Evolutionary conservation across 1,284 basidiomycete species (phyloP).

Genomic region (Trichosporon sp.): DNA sequence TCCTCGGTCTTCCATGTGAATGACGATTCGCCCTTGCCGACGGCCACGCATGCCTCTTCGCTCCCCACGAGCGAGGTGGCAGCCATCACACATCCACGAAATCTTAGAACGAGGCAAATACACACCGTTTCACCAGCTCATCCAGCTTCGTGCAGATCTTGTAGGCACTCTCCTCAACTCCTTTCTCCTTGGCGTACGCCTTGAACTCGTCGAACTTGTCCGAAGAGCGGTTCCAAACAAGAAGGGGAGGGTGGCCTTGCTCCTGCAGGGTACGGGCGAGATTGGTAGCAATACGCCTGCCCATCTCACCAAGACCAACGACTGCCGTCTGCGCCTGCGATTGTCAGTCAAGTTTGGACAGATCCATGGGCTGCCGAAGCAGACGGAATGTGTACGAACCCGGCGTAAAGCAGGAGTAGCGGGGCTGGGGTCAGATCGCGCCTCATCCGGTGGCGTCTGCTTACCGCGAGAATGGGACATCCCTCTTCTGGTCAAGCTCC

Average conservation of each 20-base stretch:
- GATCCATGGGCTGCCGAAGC: background rate
- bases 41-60: background rate
- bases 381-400: background rate
- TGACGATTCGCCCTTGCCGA: background rate
- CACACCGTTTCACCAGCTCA: slow-evolving; percentile 42
- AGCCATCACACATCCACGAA: background rate
- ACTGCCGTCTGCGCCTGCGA: slow-evolving; percentile 37
- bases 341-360: background rate
- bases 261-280: slow-evolving; percentile 32
- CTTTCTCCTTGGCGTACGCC: slow-evolving; percentile 27
- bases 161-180: slow-evolving; percentile 30
- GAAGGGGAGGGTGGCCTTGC: slow-evolving; percentile 36
- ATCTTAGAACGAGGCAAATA: background rate
- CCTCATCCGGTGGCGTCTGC: background rate
- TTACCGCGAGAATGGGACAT: slow-evolving; percentile 44
- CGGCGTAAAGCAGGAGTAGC: slow-evolving; percentile 26
- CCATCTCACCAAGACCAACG: slow-evolving; percentile 48
- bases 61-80: background rate
- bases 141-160: slow-evolving; percentile 33
- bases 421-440: slow-evolving; percentile 23
- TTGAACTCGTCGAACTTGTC: slow-evolving; percentile 39
- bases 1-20: background rate
- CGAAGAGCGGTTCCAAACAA: slow-evolving; percentile 45
- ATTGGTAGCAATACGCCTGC: slow-evolving; percentile 45
- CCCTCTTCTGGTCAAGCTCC: background rate